Base-by-base conservation (phyloP, 2,329 filamentous ascomycete species). In the Trichoderma simmonsii region DNA sequence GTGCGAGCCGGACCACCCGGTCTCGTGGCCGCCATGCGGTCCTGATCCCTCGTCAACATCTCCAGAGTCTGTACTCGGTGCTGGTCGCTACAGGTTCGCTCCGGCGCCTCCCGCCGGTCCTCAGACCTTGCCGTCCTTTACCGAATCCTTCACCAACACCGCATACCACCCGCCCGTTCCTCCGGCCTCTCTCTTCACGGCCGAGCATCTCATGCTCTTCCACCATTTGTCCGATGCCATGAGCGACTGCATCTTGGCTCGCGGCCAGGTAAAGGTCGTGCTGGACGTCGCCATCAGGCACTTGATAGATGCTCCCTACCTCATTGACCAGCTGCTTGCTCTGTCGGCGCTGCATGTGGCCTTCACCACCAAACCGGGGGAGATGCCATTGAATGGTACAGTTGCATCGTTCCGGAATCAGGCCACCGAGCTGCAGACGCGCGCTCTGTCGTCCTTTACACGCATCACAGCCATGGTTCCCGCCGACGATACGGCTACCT, bases 271-370 rank as follows among this genome's bases (percentile, higher is more conserved):
- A 9, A 72, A 76, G 15, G 71, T 73, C 32, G 72, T 81, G 57
- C 51, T 80, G n/a, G 76, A 80, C 39, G 75, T 83, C 34, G 77
- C 77, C 60, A 73, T 82, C 30, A 77, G 75, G 18, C 77, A 80
- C 63, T 80, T 80, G 9, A 73, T 80, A 7, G 75, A 78, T 34
- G 78, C 79, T 3, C 85, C 83, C 1, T 87, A 84, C 69, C 80
- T 86, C 4, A 82, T 87, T 73, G 84, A 87, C 71, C 80, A 85
- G 74, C 61, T 86, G 6, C 80, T 87, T 12, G 85, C 84, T 51
- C 74, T 85, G 61, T 80, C 84, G 14, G 84, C 85, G 5, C 78
- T 84, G 3, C 84, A 87, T 71, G 74, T 80, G 3, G 76, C 77
- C 6, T 51, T 67, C 26, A 72, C 63, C 28, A 75, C 75, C 18